A percentile compares a stretch with the other conserved stretches of the same genome.
These are phyloP conservation scores for Wallacemonas sp. DNA, from an alignment of 208 protist genomes.

Conservation along the genomic window DNA sequence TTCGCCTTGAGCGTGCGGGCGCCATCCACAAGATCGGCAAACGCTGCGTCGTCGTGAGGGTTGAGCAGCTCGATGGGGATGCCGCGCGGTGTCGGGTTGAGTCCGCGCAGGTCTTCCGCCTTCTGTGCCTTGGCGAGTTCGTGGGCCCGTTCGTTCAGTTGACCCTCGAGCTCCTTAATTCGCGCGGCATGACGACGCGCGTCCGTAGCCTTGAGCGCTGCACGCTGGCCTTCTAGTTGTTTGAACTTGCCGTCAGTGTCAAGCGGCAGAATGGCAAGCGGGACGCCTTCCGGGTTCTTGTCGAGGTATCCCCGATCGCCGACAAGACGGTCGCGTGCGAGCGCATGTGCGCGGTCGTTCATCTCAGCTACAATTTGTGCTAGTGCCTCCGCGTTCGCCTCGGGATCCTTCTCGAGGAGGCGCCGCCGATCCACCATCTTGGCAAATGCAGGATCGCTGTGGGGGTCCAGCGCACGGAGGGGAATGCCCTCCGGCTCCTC, in stretches of 20 bases:
- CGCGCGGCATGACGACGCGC: conserved; percentile 33
- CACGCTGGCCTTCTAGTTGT: conserved; percentile 54
- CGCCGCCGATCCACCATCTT: conserved; percentile 47
- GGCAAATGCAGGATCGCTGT: conserved; percentile 43
- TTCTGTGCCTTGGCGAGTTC: conserved; percentile 50
- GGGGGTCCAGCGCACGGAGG: conserved; percentile 33
- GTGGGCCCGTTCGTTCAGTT: conserved; percentile 51
- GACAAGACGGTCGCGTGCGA: conserved; percentile 37
- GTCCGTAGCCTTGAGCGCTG: conserved; percentile 60
- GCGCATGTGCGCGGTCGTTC: conserved; percentile 33
- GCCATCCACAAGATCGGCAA: conserved; percentile 32
- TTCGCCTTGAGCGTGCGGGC: conserved; percentile 36
- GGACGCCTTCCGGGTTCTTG: conserved; percentile 54
- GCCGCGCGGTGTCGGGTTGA: conserved; percentile 37
- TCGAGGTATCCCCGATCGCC: conserved; percentile 32
- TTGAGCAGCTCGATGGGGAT: conserved; percentile 55
- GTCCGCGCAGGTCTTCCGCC: conserved; percentile 43
- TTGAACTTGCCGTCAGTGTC: conserved; percentile 53
- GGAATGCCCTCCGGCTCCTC: conserved; percentile 51
- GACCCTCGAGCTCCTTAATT: conserved; percentile 53
- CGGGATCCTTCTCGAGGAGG: conserved; percentile 24
- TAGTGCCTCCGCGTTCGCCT: conserved; percentile 19
- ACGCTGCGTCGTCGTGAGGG: conserved; percentile 54
- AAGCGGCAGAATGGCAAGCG: conserved; percentile 49
- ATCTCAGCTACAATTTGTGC: conserved; percentile 22